A percentile compares a stretch with the other conserved stretches of the same genome.
Conservation (phyloP, 345 rosid species). For the Crucihimalaya himalaica region DNA sequence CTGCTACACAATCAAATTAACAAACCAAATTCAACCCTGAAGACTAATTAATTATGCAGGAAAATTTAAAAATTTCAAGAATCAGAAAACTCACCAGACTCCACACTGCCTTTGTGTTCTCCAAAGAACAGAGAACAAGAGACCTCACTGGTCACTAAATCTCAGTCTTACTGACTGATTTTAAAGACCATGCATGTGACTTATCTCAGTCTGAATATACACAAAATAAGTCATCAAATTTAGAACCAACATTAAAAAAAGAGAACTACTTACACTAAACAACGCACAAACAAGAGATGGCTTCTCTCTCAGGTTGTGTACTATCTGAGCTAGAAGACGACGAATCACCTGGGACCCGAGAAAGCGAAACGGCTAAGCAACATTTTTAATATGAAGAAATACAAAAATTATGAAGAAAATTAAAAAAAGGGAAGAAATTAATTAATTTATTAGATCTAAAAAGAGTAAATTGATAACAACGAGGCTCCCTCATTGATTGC, state of each 20-base stretch:
- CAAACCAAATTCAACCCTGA: background rate
- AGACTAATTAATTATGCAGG: background rate
- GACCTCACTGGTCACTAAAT: conserved; percentile 13
- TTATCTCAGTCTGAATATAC: conserved; percentile 7
- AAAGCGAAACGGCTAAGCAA: conserved; percentile 23
- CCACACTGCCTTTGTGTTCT: conserved; percentile 20
- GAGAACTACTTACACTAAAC: background rate
- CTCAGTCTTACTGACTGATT: conserved; percentile 19
- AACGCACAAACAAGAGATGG: background rate
- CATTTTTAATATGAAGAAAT: background rate
- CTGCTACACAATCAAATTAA: background rate
- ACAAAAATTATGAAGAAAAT: background rate
- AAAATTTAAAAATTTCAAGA: background rate
- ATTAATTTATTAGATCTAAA: conserved; percentile 18
- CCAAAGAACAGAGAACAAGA: conserved; percentile 30
- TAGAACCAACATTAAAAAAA: conserved; percentile 1
- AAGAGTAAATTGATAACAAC: background rate
- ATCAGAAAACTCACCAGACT: conserved; percentile 19
- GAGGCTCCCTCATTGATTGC: conserved; percentile 24
- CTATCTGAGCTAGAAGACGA: conserved; percentile 13
- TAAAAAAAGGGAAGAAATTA: background rate
- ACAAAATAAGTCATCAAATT: background rate
- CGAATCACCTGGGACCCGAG: conserved; percentile 24
- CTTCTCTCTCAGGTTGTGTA: conserved; percentile 22
- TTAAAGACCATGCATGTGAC: conserved; percentile 37